phyloP scores from a whole-genome alignment of 2,329 filamentous ascomycete species.

The Colletotrichum tropicicola region DNA sequence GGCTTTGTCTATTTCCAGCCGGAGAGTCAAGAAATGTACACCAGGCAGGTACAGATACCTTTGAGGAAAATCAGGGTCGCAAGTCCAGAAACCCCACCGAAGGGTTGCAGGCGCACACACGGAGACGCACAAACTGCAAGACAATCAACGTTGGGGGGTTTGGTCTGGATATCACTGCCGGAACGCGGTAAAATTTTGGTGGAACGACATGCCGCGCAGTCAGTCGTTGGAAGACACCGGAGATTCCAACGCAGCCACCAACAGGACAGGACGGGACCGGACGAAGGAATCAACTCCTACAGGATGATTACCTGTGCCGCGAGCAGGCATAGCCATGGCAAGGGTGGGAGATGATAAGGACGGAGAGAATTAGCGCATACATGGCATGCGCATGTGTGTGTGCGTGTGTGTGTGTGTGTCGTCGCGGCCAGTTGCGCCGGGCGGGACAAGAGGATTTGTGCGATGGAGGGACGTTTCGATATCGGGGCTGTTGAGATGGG shows the following conservation, averaged over 20 bases:
- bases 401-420: not conserved
- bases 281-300: conserved; percentile 21
- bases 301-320: conserved; percentile 17
- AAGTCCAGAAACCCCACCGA: conserved; percentile 5
- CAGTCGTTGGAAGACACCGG: not conserved
- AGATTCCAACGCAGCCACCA: not conserved
- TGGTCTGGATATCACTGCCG: not conserved
- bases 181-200: conserved; percentile 2
- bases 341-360: conserved; percentile 7
- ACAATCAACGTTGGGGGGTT: conserved; percentile 1
- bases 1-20: conserved; percentile 4
- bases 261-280: not conserved
- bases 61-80: not conserved
- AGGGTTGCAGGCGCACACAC: conserved; percentile 19
- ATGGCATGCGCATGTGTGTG: not conserved
- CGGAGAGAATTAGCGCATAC: conserved; percentile 7
- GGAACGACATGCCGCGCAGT: conserved; percentile 13
- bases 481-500: conserved; percentile 8
- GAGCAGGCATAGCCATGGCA: conserved; percentile 19
- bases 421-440: conserved; percentile 1
- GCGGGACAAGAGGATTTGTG: not conserved
- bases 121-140: conserved; percentile 18
- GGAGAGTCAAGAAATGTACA: not conserved
- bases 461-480: conserved; percentile 2
- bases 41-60: conserved; percentile 28